Evolutionary conservation across 2,329 filamentous ascomycete genomes (phyloP).

Genomic region (Pyricularia pennisetigena): DNA sequence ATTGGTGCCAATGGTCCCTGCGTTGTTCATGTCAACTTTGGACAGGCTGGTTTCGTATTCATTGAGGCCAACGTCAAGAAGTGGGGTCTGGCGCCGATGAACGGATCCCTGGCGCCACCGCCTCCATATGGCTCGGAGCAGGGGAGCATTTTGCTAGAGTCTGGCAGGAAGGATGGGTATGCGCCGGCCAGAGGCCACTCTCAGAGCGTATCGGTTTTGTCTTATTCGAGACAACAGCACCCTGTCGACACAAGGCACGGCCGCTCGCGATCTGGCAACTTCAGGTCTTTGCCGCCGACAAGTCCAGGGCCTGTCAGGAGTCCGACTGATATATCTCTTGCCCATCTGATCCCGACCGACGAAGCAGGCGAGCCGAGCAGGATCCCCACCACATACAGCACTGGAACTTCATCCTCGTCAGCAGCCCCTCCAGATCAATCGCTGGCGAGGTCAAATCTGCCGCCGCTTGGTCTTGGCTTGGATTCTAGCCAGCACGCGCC

Average conservation of each 20-base stretch:
- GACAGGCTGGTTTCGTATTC: conserved; percentile 95
- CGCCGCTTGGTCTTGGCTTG: conserved; percentile 18
- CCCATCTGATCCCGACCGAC: conserved; percentile 66
- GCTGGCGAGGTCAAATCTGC: not conserved
- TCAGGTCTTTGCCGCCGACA: conserved; percentile 64
- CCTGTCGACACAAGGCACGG: conserved; percentile 54
- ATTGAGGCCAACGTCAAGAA: conserved; percentile 99
- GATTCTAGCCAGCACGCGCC: conserved; percentile 49
- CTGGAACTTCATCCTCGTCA: conserved; percentile 16
- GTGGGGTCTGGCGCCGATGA: conserved; percentile 95
- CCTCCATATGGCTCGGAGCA: conserved; percentile 96
- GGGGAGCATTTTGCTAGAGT: conserved; percentile 88
- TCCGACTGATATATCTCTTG: conserved; percentile 91
- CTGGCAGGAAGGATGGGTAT: conserved; percentile 58
- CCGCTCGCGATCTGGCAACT: conserved; percentile 67
- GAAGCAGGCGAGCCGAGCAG: conserved; percentile 62
- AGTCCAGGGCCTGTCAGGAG: conserved; percentile 85
- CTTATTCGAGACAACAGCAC: conserved; percentile 26
- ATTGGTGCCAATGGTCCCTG: conserved; percentile 94
- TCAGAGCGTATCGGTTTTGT: conserved; percentile 37
- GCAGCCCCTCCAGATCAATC: conserved; percentile 11
- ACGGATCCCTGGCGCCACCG: conserved; percentile 85
- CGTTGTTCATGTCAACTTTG: conserved; percentile 92
- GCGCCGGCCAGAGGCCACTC: conserved; percentile 28
- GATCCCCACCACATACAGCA: conserved; percentile 32